These are phyloP conservation scores for Diaporthe citri DNA, from an alignment of 2,329 filamentous ascomycete species.

Conservation along the genomic window DNA sequence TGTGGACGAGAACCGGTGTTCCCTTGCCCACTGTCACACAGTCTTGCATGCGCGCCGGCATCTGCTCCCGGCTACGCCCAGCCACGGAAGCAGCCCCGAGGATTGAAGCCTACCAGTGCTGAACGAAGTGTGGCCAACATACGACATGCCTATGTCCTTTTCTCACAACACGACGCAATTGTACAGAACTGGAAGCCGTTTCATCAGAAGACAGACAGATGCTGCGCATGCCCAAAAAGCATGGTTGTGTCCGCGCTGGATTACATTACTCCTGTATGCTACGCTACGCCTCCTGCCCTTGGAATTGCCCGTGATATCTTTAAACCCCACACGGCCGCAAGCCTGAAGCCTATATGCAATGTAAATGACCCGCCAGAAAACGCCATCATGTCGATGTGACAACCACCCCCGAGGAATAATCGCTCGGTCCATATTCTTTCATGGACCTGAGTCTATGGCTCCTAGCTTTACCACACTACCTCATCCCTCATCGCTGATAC, in stretches of 20 bases:
- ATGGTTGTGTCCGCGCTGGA: slow-evolving; percentile 23
- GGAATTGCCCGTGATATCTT: slow-evolving; percentile 25
- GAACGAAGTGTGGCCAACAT: neutral
- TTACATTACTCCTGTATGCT: slow-evolving; percentile 27
- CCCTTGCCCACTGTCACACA: neutral
- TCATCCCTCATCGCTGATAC: slow-evolving; percentile 35
- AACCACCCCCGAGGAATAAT: neutral
- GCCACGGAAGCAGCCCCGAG: neutral
- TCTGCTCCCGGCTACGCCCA: too few relatives aligned
- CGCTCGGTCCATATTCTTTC: neutral
- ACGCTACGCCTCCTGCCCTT: slow-evolving; percentile 15
- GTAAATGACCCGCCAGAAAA: slow-evolving; percentile 25
- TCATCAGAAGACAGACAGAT: neutral
- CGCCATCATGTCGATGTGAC: slow-evolving; percentile 13
- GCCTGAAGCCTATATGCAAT: slow-evolving; percentile 24
- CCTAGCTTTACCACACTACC: too few relatives aligned
- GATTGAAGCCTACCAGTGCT: too few relatives aligned
- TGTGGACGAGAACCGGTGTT: neutral
- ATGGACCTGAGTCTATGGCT: neutral
- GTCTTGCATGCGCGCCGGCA: neutral
- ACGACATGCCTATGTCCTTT: neutral
- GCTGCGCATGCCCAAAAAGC: slow-evolving; percentile 13
- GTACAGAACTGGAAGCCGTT: neutral
- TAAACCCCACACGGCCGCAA: slow-evolving; percentile 21
- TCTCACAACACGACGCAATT: neutral